Evolutionary conservation across 2,329 filamentous ascomycete genomes (phyloP).

Genomic region (Zymoseptoria crescenta): DNA sequence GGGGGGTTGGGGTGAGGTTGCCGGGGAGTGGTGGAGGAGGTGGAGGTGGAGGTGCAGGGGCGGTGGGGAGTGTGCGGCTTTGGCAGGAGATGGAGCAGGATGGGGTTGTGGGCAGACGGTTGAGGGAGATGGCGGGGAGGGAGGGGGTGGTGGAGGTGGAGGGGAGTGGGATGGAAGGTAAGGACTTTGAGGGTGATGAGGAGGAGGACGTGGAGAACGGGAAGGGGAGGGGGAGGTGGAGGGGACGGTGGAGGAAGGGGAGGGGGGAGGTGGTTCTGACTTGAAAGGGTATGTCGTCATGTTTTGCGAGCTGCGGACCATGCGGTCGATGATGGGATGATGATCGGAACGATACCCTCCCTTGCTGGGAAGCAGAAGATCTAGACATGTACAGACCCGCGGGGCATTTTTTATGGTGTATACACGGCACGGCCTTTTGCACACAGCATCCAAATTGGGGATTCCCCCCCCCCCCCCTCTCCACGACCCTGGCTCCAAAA

Average conservation of each 20-base stretch:
- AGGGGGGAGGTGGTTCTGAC: neutral
- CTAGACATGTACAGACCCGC: no score
- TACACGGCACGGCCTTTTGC: no score
- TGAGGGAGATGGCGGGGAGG: slow-evolving; percentile 12
- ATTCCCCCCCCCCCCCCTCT: no score
- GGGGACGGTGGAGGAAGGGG: neutral
- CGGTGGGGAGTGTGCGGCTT: slow-evolving; percentile 12
- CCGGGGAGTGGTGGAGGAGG: slow-evolving; percentile 7
- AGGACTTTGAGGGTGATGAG: neutral
- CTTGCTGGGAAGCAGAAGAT: no score
- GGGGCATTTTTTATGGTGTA: no score
- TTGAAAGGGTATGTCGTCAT: no score
- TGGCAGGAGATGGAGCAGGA: slow-evolving; percentile 25
- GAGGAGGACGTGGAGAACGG: neutral
- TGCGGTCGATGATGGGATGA: no score
- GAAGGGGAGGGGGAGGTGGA: neutral
- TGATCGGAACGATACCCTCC: neutral
- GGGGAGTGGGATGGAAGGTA: neutral
- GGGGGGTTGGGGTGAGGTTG: slow-evolving; percentile 16
- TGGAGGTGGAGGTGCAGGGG: slow-evolving; percentile 10
- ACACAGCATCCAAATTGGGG: no score
- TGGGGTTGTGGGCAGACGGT: slow-evolving; percentile 7
- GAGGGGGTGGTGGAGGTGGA: slow-evolving; percentile 5
- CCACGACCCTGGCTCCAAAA: no score
- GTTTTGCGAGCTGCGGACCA: no score